A percentile compares a stretch with the other conserved stretches of the same genome.
Conservation (phyloP, 495 filamentous ascomycete species). For the Podospora pseudopauciseta region DNA sequence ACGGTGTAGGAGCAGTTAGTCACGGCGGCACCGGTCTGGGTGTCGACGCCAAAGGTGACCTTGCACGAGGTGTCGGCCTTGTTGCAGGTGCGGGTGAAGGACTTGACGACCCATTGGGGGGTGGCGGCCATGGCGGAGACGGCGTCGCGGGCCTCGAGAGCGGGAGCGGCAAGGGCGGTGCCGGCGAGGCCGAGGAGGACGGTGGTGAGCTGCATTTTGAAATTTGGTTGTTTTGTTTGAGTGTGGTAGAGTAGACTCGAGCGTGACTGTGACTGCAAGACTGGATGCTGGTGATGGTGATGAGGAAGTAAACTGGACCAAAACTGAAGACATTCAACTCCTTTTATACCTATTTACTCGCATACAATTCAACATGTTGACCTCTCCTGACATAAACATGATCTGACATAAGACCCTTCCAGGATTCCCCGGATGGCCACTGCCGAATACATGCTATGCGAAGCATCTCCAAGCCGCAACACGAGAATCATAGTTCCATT, state of each 20-base stretch:
- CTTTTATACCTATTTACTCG: neutral
- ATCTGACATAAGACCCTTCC: neutral
- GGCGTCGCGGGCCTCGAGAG: slow-evolving; percentile 31
- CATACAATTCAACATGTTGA: neutral
- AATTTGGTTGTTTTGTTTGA: neutral
- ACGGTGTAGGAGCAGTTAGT: slow-evolving; percentile 44
- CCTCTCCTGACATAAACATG: neutral
- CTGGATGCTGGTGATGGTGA: neutral
- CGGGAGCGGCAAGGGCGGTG: slow-evolving; percentile 36
- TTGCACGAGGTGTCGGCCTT: slow-evolving; percentile 42
- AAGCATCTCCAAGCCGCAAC: neutral
- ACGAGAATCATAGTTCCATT: neutral
- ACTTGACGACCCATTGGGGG: slow-evolving; percentile 47
- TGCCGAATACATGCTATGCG: neutral
- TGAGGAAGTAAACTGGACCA: neutral
- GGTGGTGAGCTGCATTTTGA: slow-evolving; percentile 47
- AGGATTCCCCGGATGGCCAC: neutral
- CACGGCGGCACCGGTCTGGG: slow-evolving; percentile 25
- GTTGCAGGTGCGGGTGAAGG: slow-evolving; percentile 50
- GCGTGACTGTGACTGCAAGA: neutral
- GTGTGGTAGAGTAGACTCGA: neutral
- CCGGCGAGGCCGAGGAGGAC: slow-evolving; percentile 39
- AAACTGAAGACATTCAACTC: neutral
- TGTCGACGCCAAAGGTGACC: slow-evolving; percentile 48
- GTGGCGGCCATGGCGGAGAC: slow-evolving; percentile 41